A percentile compares a stretch with the other conserved stretches of the same genome.
Evolutionary conservation across 345 rosid genomes (phyloP).

Genomic region (Moringa oleifera): DNA sequence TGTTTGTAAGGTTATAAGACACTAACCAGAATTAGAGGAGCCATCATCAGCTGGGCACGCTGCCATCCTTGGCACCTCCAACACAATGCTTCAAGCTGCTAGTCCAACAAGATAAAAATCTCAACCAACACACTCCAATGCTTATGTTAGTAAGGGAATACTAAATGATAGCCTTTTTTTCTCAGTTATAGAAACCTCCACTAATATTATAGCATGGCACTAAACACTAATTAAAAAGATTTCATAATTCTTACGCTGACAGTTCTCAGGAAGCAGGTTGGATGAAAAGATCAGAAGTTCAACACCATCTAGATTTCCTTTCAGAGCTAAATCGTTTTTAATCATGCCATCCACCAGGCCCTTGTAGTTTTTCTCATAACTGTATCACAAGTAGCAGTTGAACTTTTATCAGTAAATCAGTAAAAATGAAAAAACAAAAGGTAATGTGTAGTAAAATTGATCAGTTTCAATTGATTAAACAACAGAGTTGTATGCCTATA

Average conservation of each 20-base stretch:
- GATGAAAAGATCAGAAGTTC: conserved; percentile 88
- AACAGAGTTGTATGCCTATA: too few species aligned
- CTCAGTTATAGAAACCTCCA: too few species aligned
- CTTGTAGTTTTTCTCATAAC: conserved; percentile 78
- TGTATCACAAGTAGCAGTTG: conserved; percentile 34
- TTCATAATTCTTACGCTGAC: conserved; percentile 66
- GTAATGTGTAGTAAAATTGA: background rate
- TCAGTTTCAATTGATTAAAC: background rate
- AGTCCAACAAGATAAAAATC: too few species aligned
- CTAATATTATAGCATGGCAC: background rate
- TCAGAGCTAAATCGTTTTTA: conserved; percentile 76
- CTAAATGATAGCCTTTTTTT: too few species aligned
- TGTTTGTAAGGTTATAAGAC: background rate
- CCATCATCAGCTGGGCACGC: too few species aligned
- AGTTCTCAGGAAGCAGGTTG: conserved; percentile 72
- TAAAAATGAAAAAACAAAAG: background rate
- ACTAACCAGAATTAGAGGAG: too few species aligned
- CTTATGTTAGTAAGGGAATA: too few species aligned
- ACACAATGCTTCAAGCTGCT: too few species aligned
- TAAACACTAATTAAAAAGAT: too few species aligned
- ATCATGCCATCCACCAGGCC: conserved; percentile 74
- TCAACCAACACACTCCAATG: too few species aligned
- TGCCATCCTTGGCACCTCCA: too few species aligned
- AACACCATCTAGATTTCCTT: conserved; percentile 63
- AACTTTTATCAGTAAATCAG: background rate